Percentiles rank a stretch among this genome's conserved stretches.
These are phyloP conservation scores for Cryptococcus floricola DNA, from an alignment of 1,284 basidiomycete species.

Conservation along the genomic window DNA sequence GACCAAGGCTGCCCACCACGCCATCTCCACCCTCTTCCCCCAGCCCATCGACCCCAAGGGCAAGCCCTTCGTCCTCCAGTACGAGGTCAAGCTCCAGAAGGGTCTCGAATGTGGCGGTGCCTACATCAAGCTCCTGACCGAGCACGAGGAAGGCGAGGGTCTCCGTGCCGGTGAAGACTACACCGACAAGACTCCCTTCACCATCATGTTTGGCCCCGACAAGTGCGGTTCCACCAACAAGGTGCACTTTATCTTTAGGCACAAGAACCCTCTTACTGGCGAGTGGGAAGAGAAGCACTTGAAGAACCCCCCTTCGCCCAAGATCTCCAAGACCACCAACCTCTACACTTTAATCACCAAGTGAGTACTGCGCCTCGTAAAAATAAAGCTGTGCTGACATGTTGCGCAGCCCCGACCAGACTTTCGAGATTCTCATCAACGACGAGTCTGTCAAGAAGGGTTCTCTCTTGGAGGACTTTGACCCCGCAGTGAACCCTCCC, in stretches of 20 bases:
- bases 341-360: constrained; percentile 89
- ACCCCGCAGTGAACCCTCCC: constrained; percentile 88
- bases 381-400: not conserved
- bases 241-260: constrained; percentile 96
- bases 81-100: constrained; percentile 99
- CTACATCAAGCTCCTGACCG: constrained; percentile 88
- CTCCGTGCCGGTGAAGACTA: constrained; percentile 93
- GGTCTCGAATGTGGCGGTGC: constrained; percentile 99
- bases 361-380: constrained; percentile 53
- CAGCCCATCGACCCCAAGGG: constrained; percentile 70
- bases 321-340: constrained; percentile 82
- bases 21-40: constrained; percentile 89
- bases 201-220: constrained; percentile 87
- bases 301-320: constrained; percentile 71
- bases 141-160: constrained; percentile 58
- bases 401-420: constrained; percentile 75
- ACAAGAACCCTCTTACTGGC: constrained; percentile 85
- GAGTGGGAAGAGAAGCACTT: constrained; percentile 98
- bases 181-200: constrained; percentile 96
- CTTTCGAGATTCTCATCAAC: constrained; percentile 89
- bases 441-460: constrained; percentile 76
- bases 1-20: constrained; percentile 61
- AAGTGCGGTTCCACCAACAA: constrained; percentile 55
- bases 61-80: constrained; percentile 92
- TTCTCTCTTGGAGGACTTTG: constrained; percentile 87